Conservation (phyloP, 805 yeast genomes). For the Kodamaea kaohsiungensis region DNA sequence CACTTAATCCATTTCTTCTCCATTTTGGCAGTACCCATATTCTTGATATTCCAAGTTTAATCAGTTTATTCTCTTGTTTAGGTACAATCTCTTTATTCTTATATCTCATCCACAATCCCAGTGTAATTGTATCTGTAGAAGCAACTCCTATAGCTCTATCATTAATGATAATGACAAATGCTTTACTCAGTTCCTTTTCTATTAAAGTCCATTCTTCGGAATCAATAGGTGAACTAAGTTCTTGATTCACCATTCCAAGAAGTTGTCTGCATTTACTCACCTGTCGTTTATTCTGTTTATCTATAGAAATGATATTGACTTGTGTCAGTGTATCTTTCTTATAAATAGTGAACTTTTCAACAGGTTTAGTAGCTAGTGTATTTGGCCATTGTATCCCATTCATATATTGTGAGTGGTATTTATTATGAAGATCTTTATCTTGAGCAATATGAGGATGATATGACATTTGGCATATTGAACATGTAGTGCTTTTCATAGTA, state of each 20-base stretch:
- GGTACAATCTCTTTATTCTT: constrained; percentile 54
- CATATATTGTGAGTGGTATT: constrained; percentile 50
- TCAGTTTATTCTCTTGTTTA: constrained; percentile 35
- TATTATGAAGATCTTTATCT: constrained; percentile 50
- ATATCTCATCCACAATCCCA: constrained; percentile 61
- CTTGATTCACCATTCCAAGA: constrained; percentile 56
- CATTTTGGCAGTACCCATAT: constrained; percentile 46
- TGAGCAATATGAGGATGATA: constrained; percentile 40
- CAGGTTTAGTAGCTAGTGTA: constrained; percentile 1
- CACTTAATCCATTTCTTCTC: constrained; percentile 54
- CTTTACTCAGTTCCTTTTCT: constrained; percentile 21
- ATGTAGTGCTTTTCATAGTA: constrained; percentile 26
- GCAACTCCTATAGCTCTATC: constrained; percentile 56
- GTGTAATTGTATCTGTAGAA: constrained; percentile 48
- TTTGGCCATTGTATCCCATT: constrained; percentile 52
- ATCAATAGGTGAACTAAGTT: constrained; percentile 54
- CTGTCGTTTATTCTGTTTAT: constrained; percentile 22
- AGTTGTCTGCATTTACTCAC: constrained; percentile 31
- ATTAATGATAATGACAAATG: constrained; percentile 50
- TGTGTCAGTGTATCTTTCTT: background rate
- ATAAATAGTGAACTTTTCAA: background rate
- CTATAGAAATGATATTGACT: constrained; percentile 21
- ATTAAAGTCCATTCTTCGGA: constrained; percentile 31
- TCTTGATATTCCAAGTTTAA: constrained; percentile 38
- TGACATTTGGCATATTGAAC: constrained; percentile 56